These are phyloP conservation scores for Citrus maxima DNA, from an alignment of 345 rosid genomes.

Conservation along the genomic window DNA sequence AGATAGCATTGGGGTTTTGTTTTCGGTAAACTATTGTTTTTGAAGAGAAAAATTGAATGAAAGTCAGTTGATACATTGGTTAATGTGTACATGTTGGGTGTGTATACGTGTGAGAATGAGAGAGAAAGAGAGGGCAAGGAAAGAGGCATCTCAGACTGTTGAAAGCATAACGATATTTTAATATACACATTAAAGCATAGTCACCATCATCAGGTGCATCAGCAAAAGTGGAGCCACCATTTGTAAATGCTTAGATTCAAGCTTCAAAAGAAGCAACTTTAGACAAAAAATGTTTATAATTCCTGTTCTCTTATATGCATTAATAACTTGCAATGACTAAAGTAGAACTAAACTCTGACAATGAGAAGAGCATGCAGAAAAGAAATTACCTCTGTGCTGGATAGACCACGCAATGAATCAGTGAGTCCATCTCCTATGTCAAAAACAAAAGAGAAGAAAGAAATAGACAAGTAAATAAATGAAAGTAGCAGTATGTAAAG, in stretches of 20 bases:
- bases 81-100: neutral
- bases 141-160: neutral
- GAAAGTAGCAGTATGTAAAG: neutral
- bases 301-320: neutral
- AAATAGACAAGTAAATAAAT: neutral
- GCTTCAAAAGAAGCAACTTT: neutral
- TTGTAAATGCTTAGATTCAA: neutral
- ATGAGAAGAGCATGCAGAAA: neutral
- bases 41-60: neutral
- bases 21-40: neutral
- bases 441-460: slow-evolving; percentile 10
- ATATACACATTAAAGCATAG: neutral
- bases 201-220: neutral
- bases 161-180: neutral
- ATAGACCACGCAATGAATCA: slow-evolving; percentile 67
- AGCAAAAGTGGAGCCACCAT: neutral
- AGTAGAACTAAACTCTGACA: neutral
- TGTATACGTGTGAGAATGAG: neutral
- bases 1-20: neutral
- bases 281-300: neutral
- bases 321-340: neutral
- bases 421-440: slow-evolving; percentile 86
- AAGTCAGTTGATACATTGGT: neutral
- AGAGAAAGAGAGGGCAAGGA: neutral
- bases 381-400: slow-evolving; percentile 70